These are phyloP conservation scores for Naganishia cerealis DNA, from an alignment of 1,284 basidiomycete species.

Conservation along the genomic window DNA sequence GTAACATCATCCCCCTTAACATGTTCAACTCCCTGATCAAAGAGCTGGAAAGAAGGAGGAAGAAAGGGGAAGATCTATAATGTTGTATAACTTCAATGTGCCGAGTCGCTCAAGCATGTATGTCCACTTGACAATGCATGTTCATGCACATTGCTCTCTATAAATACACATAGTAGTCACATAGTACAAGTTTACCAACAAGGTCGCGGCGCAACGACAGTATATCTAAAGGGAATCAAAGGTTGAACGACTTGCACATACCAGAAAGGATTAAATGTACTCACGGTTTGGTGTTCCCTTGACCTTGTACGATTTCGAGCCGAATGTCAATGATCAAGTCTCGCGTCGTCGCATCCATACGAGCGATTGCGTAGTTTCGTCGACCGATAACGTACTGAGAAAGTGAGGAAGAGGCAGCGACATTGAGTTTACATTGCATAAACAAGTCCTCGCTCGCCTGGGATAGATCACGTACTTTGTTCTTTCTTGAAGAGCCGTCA, in stretches of 20 bases:
- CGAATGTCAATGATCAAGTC: slow-evolving; percentile 82
- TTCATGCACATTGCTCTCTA: no score
- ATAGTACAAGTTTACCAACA: no score
- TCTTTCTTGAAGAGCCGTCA: slow-evolving; percentile 69
- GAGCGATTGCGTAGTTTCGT: slow-evolving; percentile 84
- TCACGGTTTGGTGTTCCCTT: slow-evolving; percentile 58
- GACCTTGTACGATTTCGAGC: slow-evolving; percentile 78
- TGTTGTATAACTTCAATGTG: no score
- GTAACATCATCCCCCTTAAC: no score
- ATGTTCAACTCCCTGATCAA: no score
- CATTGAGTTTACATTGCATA: no score
- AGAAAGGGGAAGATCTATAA: no score
- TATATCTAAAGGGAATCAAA: slow-evolving; percentile 36
- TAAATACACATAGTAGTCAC: no score
- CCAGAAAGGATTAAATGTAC: neutral
- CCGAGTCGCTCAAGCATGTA: no score
- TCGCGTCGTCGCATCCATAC: slow-evolving; percentile 63
- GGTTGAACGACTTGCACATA: neutral
- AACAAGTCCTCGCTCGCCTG: neutral
- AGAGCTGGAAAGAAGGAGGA: no score
- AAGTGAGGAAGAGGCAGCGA: neutral
- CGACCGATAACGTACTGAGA: slow-evolving; percentile 72
- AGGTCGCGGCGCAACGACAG: slow-evolving; percentile 44
- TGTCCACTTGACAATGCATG: no score
- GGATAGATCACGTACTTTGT: slow-evolving; percentile 38